A percentile compares a stretch with the other conserved stretches of the same genome.
phyloP scores from a whole-genome alignment of 129 eudicot species.

The Scalesia atractyloides region DNA sequence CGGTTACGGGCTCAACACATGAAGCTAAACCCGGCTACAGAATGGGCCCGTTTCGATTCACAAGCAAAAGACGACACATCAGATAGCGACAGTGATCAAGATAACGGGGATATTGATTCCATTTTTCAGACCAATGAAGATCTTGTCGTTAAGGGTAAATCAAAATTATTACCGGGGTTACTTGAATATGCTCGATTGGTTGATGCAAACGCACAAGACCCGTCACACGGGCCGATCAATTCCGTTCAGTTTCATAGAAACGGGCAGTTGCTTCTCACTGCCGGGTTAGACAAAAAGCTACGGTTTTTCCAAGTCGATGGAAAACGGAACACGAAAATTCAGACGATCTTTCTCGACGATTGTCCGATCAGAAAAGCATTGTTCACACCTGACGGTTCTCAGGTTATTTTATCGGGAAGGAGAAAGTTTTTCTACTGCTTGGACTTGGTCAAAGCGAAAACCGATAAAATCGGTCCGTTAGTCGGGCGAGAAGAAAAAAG shows the following conservation, averaged over 20 bases:
- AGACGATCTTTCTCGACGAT: slow-evolving; percentile 73
- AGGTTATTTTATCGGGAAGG: slow-evolving; percentile 78
- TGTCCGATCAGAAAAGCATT: slow-evolving; percentile 80
- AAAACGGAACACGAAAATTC: slow-evolving; percentile 72
- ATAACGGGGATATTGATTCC: slow-evolving; percentile 41
- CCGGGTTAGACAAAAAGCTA: slow-evolving; percentile 70
- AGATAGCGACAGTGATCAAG: slow-evolving; percentile 59
- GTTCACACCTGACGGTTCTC: slow-evolving; percentile 88
- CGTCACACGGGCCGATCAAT: slow-evolving; percentile 56
- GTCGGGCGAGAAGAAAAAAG: slow-evolving; percentile 90
- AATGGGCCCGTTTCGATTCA: slow-evolving; percentile 75
- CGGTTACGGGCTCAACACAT: slow-evolving; percentile 89
- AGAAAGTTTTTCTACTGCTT: slow-evolving; percentile 86
- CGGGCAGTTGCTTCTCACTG: slow-evolving; percentile 85
- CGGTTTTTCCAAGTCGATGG: slow-evolving; percentile 95
- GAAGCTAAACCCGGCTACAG: slow-evolving; percentile 79
- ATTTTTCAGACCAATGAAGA: slow-evolving; percentile 66
- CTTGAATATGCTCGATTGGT: slow-evolving; percentile 75
- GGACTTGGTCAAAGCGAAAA: slow-evolving; percentile 68
- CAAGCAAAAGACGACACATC: slow-evolving; percentile 41
- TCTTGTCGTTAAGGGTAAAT: slow-evolving; percentile 67
- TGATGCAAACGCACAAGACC: slow-evolving; percentile 79
- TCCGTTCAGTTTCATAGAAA: slow-evolving; percentile 92
- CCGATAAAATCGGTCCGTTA: slow-evolving; percentile 74
- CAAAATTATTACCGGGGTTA: slow-evolving; percentile 65